A percentile compares a stretch with the other conserved stretches of the same genome.
Conservation (phyloP, 805 yeast species). For the Yamadazyma olivae region DNA sequence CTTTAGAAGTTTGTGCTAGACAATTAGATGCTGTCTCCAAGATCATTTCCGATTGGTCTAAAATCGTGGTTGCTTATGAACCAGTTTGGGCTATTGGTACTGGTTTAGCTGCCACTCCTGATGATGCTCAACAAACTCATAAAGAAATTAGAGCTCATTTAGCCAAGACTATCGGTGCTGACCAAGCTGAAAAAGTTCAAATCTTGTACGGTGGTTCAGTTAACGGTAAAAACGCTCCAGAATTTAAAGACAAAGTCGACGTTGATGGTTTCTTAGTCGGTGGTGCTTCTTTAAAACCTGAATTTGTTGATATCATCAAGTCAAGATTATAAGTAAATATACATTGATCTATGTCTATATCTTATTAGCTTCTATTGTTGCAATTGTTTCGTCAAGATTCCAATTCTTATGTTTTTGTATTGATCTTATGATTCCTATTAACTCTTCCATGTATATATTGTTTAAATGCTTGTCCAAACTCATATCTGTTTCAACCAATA, state of each 20-base stretch:
- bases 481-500: conserved; percentile 36
- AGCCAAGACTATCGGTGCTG: conserved; percentile 69
- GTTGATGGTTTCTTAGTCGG: conserved; percentile 99
- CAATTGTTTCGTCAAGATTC: background rate
- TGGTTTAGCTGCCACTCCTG: conserved; percentile 98
- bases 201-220: conserved; percentile 99
- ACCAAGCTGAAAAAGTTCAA: conserved; percentile 75
- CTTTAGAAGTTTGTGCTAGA: conserved; percentile 82
- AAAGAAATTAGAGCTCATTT: conserved; percentile 82
- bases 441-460: conserved; percentile 18
- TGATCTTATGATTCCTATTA: conserved; percentile 6
- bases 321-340: conserved; percentile 61
- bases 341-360: no score
- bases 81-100: conserved; percentile 99
- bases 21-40: conserved; percentile 88
- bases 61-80: conserved; percentile 95
- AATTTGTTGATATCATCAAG: conserved; percentile 92
- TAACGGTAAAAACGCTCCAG: conserved; percentile 86
- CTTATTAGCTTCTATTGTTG: background rate
- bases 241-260: conserved; percentile 88
- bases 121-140: conserved; percentile 96
- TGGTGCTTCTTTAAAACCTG: conserved; percentile 98
- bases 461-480: conserved; percentile 24
- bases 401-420: background rate
- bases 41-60: conserved; percentile 81